These are phyloP conservation scores for Babesia ovata DNA, from an alignment of 169 alveolate species.

Conservation along the genomic window DNA sequence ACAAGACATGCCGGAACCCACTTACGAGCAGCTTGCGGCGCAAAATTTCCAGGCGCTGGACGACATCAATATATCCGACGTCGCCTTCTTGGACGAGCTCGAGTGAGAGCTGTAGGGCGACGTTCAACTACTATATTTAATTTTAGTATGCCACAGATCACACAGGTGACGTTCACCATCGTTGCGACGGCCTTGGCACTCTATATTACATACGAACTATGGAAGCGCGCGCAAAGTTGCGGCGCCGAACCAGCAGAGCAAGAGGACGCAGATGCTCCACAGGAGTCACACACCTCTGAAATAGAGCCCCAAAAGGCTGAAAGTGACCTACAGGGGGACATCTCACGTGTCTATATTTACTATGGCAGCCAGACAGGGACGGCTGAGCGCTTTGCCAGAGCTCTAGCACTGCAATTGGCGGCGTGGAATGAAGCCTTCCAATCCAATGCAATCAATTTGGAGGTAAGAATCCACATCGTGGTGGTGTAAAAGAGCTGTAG, in stretches of 20 bases:
- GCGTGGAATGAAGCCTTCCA: constrained; percentile 22
- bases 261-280: background rate
- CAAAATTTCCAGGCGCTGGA: constrained; percentile 63
- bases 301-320: background rate
- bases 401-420: constrained; percentile 14
- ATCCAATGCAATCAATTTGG: constrained; percentile 24
- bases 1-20: constrained; percentile 57
- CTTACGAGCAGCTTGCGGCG: constrained; percentile 67
- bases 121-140: background rate
- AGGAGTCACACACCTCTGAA: background rate
- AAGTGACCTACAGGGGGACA: background rate
- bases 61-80: constrained; percentile 40
- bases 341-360: constrained; percentile 10
- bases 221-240: background rate
- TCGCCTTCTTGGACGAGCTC: constrained; percentile 21
- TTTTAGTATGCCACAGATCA: constrained; percentile 13
- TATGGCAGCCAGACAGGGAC: constrained; percentile 73
- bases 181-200: background rate
- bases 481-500: background rate
- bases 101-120: constrained; percentile 15
- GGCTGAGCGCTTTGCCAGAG: constrained; percentile 57
- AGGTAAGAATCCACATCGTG: constrained; percentile 14
- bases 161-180: background rate
- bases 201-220: background rate
- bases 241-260: background rate